Evolutionary conservation across 768 basidiomycete genomes (phyloP), one percentile per base, ranked within the genome.

Genomic region (Lactarius vividus): DNA sequence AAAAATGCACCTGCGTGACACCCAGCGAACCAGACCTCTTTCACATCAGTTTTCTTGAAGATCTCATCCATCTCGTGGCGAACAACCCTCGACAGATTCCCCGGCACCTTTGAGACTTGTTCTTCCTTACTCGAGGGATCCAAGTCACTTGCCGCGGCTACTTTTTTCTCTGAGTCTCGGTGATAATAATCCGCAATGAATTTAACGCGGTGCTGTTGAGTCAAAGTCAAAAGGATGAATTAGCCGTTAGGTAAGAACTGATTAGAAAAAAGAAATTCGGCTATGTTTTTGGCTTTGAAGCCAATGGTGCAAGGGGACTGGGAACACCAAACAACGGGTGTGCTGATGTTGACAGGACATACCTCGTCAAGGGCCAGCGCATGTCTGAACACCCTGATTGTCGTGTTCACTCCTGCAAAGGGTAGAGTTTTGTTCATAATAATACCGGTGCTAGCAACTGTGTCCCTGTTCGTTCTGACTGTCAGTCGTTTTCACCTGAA

Each of bases 291-390:
- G 52, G 13, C 37, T 16, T 20, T 3, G 55, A 58, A 31, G 66
- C 35, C 57, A 4, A 57, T 28, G 10, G 3, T 3, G 16, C 33
- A 18, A n/a, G 8, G 62, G 31, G 39, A 4, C 42, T 23, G 10
- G 35, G 13, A 11, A 23, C 37, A 20, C 56, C 61, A 55, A 29
- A 11, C 56, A 31, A 9, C 37, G 15, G 5, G 15, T 15, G 37
- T 16, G 37, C 1, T 39, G 4, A 39, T 15, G 15, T 18, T 4
- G 20, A 28, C 11, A 31, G 4, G 63, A 72, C 78, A 61, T 67
- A 88, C 89, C 77, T 92, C 91, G 67, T 93, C 90, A 49, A 94
- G 82, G 13, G 91, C 79, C 26, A 92, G 78, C 0, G 91, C 92
- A 55, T 94, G 92, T 18, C 92, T 80, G 75, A 93, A 92, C 3